Percentiles rank a stretch among this genome's conserved stretches.
Evolutionary conservation across 805 yeast species (phyloP).

Genomic region (Ogataea sp.): DNA sequence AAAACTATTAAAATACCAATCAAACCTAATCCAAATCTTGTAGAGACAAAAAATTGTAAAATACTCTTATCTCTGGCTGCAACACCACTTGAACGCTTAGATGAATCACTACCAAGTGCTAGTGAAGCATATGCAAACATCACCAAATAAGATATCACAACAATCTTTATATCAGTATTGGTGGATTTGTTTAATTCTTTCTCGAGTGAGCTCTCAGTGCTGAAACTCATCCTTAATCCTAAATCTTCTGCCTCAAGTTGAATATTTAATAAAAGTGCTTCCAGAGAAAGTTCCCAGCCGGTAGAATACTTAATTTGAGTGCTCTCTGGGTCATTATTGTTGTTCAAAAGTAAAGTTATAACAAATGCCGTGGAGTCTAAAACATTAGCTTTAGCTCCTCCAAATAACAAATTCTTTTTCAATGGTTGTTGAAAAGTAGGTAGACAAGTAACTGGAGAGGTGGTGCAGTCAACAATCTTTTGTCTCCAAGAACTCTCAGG

Average conservation of each 20-base stretch:
- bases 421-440: constrained; percentile 91
- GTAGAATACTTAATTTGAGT: constrained; percentile 30
- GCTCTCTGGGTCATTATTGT: constrained; percentile 35
- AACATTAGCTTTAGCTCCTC: constrained; percentile 43
- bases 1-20: constrained; percentile 80
- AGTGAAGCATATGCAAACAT: constrained; percentile 88
- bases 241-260: constrained; percentile 35
- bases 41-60: constrained; percentile 26
- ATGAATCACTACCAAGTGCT: constrained; percentile 53
- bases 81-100: not conserved
- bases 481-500: constrained; percentile 49
- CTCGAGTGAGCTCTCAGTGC: constrained; percentile 76
- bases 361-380: constrained; percentile 65
- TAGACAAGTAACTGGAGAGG: constrained; percentile 80
- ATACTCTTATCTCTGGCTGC: not conserved
- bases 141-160: constrained; percentile 64
- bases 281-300: constrained; percentile 72
- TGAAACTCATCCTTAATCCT: constrained; percentile 62
- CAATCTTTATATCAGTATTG: constrained; percentile 66
- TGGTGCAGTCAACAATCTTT: constrained; percentile 52
- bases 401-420: constrained; percentile 63
- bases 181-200: constrained; percentile 78
- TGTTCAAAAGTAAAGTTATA: constrained; percentile 62
- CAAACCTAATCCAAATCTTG: constrained; percentile 71
- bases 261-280: constrained; percentile 40